Percentiles rank a stretch among this genome's conserved stretches.
phyloP scores from a whole-genome alignment of 768 basidiomycete genomes.

The Cantharellus cinnabarinus region DNA sequence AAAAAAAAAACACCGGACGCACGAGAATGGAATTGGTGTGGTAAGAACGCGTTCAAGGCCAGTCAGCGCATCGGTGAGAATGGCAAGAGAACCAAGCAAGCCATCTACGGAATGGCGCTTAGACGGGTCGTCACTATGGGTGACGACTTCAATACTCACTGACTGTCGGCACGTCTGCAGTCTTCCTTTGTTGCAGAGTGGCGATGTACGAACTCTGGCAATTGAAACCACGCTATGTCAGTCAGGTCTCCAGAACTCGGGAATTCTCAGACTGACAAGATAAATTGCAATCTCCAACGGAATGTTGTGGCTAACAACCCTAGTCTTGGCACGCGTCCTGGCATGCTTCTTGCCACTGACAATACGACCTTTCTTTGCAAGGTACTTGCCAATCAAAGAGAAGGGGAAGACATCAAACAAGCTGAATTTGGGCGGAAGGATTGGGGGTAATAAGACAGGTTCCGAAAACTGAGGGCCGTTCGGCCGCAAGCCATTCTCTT shows the following conservation, averaged over 20 bases:
- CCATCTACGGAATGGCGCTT: background rate
- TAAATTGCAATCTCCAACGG: slow-evolving; percentile 53
- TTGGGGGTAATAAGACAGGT: slow-evolving; percentile 29
- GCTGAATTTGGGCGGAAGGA: slow-evolving; percentile 36
- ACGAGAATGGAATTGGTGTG: slow-evolving; percentile 62
- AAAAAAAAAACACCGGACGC: slow-evolving; percentile 9
- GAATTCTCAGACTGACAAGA: background rate
- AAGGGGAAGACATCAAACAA: slow-evolving; percentile 51
- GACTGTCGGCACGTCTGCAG: slow-evolving; percentile 36
- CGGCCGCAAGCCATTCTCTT: slow-evolving; percentile 12
- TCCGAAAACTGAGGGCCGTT: slow-evolving; percentile 19
- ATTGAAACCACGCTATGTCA: slow-evolving; percentile 2
- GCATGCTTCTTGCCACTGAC: slow-evolving; percentile 46
- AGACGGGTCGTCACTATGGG: too few species aligned
- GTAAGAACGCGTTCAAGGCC: slow-evolving; percentile 55
- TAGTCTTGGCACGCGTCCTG: slow-evolving; percentile 29
- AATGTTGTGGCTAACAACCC: slow-evolving; percentile 32
- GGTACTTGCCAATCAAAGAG: slow-evolving; percentile 30
- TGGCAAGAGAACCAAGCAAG: slow-evolving; percentile 27
- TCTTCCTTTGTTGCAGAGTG: slow-evolving; percentile 34
- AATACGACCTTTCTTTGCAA: slow-evolving; percentile 28
- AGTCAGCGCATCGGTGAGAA: slow-evolving; percentile 36
- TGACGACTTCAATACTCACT: slow-evolving; percentile 24
- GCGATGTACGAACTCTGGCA: slow-evolving; percentile 46
- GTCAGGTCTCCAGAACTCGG: background rate